These are phyloP conservation scores for Fusarium citri DNA, from an alignment of 2,329 filamentous ascomycete genomes.

Conservation along the genomic window DNA sequence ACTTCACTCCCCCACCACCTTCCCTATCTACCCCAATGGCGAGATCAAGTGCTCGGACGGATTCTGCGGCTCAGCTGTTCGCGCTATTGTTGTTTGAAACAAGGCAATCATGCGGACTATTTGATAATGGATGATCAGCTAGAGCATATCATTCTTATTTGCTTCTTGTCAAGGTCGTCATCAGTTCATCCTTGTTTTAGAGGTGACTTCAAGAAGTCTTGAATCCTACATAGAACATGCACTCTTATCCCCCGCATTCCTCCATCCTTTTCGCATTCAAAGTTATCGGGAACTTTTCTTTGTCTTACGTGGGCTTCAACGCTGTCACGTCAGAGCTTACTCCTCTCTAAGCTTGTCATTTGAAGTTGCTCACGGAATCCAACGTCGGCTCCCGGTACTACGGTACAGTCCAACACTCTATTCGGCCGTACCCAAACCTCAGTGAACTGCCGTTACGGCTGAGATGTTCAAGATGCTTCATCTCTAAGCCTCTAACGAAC, in stretches of 20 bases:
- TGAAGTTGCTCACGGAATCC: conserved; percentile 11
- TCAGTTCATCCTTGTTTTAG: conserved; percentile 8
- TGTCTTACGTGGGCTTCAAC: conserved; percentile 17
- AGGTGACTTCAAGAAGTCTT: conserved; percentile 28
- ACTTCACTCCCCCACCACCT: conserved; percentile 19
- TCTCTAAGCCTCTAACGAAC: background rate
- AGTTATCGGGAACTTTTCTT: conserved; percentile 8
- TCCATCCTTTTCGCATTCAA: background rate
- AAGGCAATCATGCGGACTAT: conserved; percentile 17
- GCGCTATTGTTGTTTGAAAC: conserved; percentile 12
- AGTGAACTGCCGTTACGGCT: background rate
- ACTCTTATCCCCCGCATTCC: background rate
- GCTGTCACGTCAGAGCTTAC: conserved; percentile 8
- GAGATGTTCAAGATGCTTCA: background rate
- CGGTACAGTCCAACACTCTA: conserved; percentile 18
- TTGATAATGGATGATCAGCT: background rate
- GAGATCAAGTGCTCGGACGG: conserved; percentile 10
- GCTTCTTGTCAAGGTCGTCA: background rate
- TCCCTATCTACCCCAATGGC: conserved; percentile 23
- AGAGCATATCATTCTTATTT: background rate
- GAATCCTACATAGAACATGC: background rate
- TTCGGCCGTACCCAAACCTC: conserved; percentile 10
- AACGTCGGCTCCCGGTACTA: conserved; percentile 23
- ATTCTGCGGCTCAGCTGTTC: conserved; percentile 26
- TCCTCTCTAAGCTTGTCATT: conserved; percentile 2